Percentiles rank a stretch among this genome's conserved stretches.
Conservation (phyloP, 208 protist species). For the Porcisia deanei region DNA sequence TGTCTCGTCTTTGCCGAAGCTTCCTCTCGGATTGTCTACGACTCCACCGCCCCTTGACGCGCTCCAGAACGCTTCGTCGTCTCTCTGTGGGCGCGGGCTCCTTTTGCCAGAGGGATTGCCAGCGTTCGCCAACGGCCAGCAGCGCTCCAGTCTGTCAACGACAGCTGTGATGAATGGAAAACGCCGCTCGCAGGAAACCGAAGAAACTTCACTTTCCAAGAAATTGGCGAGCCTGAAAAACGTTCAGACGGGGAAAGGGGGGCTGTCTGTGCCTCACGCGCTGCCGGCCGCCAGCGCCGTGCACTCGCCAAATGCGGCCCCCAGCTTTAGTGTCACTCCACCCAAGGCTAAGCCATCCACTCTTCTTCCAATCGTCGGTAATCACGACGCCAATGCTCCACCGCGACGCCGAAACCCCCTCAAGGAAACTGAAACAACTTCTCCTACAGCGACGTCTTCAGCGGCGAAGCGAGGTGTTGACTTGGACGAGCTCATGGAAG, state of each 20-base stretch:
- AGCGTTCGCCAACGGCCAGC: constrained; percentile 6
- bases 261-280: constrained; percentile 1
- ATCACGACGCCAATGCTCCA: constrained; percentile 10
- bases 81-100: background rate
- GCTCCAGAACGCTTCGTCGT: background rate
- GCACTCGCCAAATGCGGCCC: constrained; percentile 1
- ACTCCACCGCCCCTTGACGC: background rate
- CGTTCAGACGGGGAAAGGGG: constrained; percentile 23
- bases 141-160: background rate
- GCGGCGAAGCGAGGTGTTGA: constrained; percentile 38
- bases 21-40: constrained; percentile 4
- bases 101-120: constrained; percentile 3
- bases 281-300: constrained; percentile 4
- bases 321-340: background rate
- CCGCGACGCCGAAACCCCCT: constrained; percentile 8
- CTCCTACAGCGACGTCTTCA: background rate
- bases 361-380: background rate
- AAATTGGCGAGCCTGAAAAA: constrained; percentile 30
- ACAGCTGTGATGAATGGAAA: background rate
- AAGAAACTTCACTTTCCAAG: constrained; percentile 17
- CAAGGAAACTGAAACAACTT: constrained; percentile 9
- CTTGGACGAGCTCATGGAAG: constrained; percentile 73
- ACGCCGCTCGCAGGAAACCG: constrained; percentile 16
- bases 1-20: background rate
- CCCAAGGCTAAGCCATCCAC: constrained; percentile 1